Conservation (phyloP, 2,329 filamentous ascomycete species). For the Harringtonia aguacate region DNA sequence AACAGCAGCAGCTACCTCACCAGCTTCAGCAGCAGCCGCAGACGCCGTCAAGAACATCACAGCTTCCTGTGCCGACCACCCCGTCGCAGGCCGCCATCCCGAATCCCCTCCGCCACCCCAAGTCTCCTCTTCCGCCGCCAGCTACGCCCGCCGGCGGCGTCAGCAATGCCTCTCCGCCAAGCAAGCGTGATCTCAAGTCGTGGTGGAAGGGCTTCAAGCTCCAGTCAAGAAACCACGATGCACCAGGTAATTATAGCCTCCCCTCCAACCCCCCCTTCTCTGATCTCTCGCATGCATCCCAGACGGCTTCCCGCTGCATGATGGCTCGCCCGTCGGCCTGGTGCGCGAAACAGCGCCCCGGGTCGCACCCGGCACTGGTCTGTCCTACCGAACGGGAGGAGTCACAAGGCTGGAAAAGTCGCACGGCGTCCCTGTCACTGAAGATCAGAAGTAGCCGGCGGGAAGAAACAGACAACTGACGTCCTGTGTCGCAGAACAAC, state of each 20-base stretch:
- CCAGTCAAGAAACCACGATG: constrained; percentile 43
- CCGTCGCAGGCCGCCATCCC: constrained; percentile 6
- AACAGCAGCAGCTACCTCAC: constrained; percentile 2
- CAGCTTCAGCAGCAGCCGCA: neutral
- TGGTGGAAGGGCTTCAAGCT: constrained; percentile 98
- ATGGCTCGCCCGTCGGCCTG: neutral
- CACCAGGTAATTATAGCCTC: constrained; percentile 9
- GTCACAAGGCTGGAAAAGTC: constrained; percentile 6
- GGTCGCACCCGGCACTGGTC: too few species aligned
- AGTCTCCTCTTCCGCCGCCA: constrained; percentile 3
- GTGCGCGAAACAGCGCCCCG: neutral
- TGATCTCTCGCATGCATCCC: neutral
- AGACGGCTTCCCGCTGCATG: too few species aligned
- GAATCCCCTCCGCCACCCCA: constrained; percentile 3
- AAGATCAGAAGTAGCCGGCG: neutral
- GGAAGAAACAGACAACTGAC: neutral
- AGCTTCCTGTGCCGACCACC: neutral
- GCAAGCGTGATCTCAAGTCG: constrained; percentile 78
- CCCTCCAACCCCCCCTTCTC: neutral
- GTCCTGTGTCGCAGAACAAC: constrained; percentile 25
- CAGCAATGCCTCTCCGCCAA: constrained; percentile 58
- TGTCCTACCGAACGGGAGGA: neutral
- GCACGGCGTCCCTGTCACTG: constrained; percentile 4
- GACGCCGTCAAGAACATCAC: neutral
- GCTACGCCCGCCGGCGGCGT: constrained; percentile 13